Conservation (phyloP, 2,329 filamentous ascomycete genomes). For the Aspergillus phoenicis region DNA sequence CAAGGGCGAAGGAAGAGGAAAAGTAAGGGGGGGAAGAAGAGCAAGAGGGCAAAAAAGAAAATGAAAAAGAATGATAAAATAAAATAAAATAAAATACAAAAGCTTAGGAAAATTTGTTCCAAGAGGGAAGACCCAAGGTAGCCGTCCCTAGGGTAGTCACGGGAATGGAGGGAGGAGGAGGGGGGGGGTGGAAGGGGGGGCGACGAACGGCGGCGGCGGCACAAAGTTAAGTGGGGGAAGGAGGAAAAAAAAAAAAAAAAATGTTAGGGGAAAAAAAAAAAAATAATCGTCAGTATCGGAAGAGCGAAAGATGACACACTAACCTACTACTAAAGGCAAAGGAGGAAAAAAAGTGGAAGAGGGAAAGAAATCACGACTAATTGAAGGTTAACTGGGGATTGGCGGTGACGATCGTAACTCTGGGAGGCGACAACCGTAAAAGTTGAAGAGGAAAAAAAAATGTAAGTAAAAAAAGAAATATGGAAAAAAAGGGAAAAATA, state of each 20-base stretch:
- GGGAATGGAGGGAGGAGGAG: conserved; percentile 27
- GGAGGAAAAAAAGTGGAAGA: conserved; percentile 15
- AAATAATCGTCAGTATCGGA: conserved; percentile 15
- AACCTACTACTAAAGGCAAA: conserved; percentile 9
- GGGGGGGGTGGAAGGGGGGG: conserved; percentile 17
- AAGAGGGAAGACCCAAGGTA: conserved; percentile 24
- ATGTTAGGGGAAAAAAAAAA: conserved; percentile 12
- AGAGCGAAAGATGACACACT: conserved; percentile 12
- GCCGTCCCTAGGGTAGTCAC: conserved; percentile 21
- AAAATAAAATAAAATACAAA: conserved; percentile 19
- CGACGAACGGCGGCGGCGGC: conserved; percentile 24
- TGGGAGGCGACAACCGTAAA: conserved; percentile 22
- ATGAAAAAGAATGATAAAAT: conserved; percentile 22
- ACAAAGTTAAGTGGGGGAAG: conserved; percentile 20
- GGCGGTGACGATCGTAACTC: conserved; percentile 30
- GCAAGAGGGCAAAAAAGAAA: conserved; percentile 17
- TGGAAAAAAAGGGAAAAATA: conserved; percentile 8
- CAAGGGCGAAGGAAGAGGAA: conserved; percentile 16
- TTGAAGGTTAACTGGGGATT: conserved; percentile 20
- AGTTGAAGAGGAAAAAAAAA: conserved; percentile 9
- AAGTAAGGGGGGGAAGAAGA: conserved; percentile 21
- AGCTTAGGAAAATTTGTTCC: conserved; percentile 12
- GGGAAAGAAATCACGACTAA: conserved; percentile 18
- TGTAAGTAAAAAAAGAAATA: conserved; percentile 10
- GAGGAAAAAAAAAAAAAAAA: conserved; percentile 14